Conservation (phyloP, 495 filamentous ascomycete species). For the Pyrenopolyporus hunteri region DNA sequence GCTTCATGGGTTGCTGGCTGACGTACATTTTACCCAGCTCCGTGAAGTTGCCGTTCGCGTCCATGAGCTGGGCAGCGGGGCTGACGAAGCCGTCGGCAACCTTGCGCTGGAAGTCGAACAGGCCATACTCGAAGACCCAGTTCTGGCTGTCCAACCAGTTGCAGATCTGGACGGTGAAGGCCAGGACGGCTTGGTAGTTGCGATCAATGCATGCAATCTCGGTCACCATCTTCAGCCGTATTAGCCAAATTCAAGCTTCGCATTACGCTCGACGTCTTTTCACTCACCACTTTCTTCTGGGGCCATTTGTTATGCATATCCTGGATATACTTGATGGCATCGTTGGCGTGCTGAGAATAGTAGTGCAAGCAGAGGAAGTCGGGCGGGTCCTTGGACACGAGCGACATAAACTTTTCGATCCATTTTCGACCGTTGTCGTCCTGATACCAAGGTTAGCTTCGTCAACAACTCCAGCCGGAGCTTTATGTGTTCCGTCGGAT, state of each 20-base stretch:
- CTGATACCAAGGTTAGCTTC: slow-evolving; percentile 24
- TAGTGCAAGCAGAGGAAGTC: slow-evolving; percentile 56
- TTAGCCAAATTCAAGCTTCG: neutral
- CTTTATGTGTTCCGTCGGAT: neutral
- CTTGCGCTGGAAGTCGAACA: slow-evolving; percentile 54
- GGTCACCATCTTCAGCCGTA: slow-evolving; percentile 44
- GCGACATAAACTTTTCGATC: slow-evolving; percentile 54
- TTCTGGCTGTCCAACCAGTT: slow-evolving; percentile 53
- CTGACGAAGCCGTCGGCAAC: slow-evolving; percentile 54
- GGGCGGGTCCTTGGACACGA: slow-evolving; percentile 41
- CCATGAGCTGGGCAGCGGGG: slow-evolving; percentile 55
- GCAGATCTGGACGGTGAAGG: slow-evolving; percentile 50
- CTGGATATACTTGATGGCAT: slow-evolving; percentile 40
- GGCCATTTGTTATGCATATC: slow-evolving; percentile 47
- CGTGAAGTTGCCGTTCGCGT: slow-evolving; percentile 49
- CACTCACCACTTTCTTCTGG: slow-evolving; percentile 37
- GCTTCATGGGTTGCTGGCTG: slow-evolving; percentile 36
- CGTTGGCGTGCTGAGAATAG: slow-evolving; percentile 49
- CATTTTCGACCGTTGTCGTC: slow-evolving; percentile 47
- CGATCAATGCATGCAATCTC: slow-evolving; percentile 55
- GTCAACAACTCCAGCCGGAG: neutral
- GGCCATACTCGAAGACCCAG: slow-evolving; percentile 54
- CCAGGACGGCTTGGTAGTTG: slow-evolving; percentile 43
- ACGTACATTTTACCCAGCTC: slow-evolving; percentile 49
- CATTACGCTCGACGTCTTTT: neutral